Conservation (phyloP, 169 alveolate genomes). For the Plasmodium fragile region DNA sequence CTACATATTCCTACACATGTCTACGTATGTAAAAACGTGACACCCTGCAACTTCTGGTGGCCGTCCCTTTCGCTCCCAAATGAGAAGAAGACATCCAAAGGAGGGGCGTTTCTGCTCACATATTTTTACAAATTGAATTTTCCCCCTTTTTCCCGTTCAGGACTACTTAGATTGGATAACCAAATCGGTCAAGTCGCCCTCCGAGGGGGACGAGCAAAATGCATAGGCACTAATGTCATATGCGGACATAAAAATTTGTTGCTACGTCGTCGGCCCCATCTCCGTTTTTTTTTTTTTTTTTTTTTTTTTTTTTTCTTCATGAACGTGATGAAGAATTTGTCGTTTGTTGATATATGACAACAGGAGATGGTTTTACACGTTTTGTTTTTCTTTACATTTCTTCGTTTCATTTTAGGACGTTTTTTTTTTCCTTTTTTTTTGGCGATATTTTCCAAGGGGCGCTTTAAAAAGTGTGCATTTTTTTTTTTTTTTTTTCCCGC, state of each 20-base stretch:
- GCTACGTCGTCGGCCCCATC: neutral
- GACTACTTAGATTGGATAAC: slow-evolving; percentile 52
- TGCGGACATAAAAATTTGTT: neutral
- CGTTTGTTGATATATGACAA: neutral
- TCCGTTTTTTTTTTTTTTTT: neutral
- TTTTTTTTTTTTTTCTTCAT: neutral
- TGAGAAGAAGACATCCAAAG: neutral
- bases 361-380: neutral
- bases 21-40: neutral
- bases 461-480: neutral
- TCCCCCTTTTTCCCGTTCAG: slow-evolving; percentile 15
- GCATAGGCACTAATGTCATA: neutral
- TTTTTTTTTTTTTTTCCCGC: neutral
- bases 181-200: slow-evolving; percentile 24
- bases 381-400: neutral
- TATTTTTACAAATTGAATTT: neutral
- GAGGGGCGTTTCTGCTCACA: neutral
- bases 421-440: neutral
- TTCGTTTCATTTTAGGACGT: neutral
- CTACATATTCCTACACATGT: neutral
- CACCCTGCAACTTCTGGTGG: neutral
- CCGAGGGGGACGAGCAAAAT: neutral
- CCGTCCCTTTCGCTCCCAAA: neutral
- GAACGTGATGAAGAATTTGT: neutral
- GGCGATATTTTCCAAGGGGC: neutral